Evolutionary conservation across 2,329 filamentous ascomycete genomes (phyloP).

Genomic region (Raffaelea arxii): DNA sequence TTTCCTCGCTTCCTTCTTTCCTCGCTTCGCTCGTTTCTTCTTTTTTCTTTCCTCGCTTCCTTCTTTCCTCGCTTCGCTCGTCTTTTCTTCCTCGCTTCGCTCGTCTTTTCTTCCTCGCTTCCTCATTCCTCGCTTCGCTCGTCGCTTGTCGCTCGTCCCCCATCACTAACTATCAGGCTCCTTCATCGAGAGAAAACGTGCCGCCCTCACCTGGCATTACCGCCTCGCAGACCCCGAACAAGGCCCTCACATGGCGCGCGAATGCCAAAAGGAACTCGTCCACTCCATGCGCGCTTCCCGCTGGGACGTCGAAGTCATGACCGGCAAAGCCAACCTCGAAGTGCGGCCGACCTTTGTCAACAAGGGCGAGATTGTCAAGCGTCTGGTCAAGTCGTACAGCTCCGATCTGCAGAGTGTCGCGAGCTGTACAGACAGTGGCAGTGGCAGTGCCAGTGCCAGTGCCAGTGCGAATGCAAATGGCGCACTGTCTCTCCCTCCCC

Average conservation of each 20-base stretch:
- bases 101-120: too few species aligned
- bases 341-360: conserved; percentile 96
- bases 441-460: conserved; percentile 9
- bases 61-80: too few species aligned
- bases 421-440: too few species aligned
- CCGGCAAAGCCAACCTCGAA: conserved; percentile 92
- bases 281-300: conserved; percentile 62
- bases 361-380: conserved; percentile 90
- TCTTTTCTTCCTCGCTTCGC: too few species aligned
- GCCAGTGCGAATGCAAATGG: too few species aligned
- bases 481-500: conserved; percentile 2
- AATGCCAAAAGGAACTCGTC: conserved; percentile 76
- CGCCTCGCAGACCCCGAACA: conserved; percentile 81
- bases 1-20: too few species aligned
- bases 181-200: conserved; percentile 89
- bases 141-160: too few species aligned
- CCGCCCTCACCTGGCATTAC: conserved; percentile 96
- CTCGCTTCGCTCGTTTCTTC: too few species aligned
- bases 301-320: conserved; percentile 94
- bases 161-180: too few species aligned
- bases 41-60: too few species aligned
- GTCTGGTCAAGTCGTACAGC: conserved; percentile 66
- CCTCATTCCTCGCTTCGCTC: too few species aligned
- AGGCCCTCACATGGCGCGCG: conserved; percentile 66
- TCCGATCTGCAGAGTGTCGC: conserved; percentile 23